These are phyloP conservation scores for Aspergillus diversus DNA, from an alignment of 495 filamentous ascomycete species.

Conservation along the genomic window DNA sequence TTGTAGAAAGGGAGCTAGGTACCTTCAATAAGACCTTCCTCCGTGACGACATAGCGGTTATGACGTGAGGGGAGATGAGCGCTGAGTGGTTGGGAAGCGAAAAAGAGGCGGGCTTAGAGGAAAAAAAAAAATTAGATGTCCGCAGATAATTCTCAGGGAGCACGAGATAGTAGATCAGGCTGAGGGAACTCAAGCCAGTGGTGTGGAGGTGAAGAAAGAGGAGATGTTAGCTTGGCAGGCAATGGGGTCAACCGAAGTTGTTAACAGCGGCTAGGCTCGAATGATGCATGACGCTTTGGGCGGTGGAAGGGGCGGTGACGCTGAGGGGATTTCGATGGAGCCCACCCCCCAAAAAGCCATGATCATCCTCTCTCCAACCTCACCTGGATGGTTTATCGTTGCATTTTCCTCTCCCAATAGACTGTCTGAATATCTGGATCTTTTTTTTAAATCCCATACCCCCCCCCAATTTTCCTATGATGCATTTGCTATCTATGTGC, in stretches of 20 bases:
- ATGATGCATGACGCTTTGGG: slow-evolving; percentile 42
- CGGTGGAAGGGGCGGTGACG: slow-evolving; percentile 42
- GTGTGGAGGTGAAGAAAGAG: slow-evolving; percentile 27
- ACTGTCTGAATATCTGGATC: background rate
- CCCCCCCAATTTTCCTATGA: slow-evolving; percentile 13
- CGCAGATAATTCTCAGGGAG: background rate
- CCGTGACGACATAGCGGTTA: slow-evolving; percentile 74
- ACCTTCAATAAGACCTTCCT: slow-evolving; percentile 99
- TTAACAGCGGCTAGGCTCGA: slow-evolving; percentile 28
- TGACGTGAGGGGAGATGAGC: slow-evolving; percentile 19
- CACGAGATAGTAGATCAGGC: background rate
- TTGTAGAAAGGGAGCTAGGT: slow-evolving; percentile 18
- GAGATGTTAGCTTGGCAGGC: slow-evolving; percentile 33
- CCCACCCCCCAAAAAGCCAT: background rate
- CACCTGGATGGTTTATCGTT: background rate
- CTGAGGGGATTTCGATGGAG: slow-evolving; percentile 11
- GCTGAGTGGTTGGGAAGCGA: slow-evolving; percentile 12
- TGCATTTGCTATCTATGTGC: slow-evolving; percentile 21
- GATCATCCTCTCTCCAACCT: background rate
- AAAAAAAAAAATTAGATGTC: background rate
- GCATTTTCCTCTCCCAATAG: background rate
- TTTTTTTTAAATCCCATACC: background rate
- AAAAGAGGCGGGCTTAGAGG: background rate
- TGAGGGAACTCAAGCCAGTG: background rate
- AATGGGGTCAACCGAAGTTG: slow-evolving; percentile 3